These are phyloP conservation scores for Acacia acuminata DNA, from an alignment of 306 rosid genomes.

Conservation along the genomic window DNA sequence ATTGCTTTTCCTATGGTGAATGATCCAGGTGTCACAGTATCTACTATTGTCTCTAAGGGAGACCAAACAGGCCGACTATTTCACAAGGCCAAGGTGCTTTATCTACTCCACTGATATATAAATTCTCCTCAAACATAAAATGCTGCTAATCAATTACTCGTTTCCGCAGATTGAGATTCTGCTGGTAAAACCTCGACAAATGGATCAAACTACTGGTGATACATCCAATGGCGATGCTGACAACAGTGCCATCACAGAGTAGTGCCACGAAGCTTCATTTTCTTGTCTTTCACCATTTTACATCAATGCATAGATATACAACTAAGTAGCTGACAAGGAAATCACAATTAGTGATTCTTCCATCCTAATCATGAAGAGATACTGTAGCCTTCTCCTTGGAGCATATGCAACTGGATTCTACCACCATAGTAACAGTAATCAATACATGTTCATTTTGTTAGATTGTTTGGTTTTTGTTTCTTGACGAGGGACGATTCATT, in stretches of 20 bases:
- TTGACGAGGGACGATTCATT: not conserved
- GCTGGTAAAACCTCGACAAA: constrained; percentile 44
- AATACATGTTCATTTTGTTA: not conserved
- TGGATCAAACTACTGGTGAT: constrained; percentile 31
- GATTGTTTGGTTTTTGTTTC: not conserved
- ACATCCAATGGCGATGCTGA: constrained; percentile 27
- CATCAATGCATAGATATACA: not conserved
- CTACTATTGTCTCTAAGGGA: constrained; percentile 43
- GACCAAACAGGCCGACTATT: constrained; percentile 41
- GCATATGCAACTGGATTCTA: not conserved
- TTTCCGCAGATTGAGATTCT: constrained; percentile 54
- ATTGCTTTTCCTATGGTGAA: constrained; percentile 21
- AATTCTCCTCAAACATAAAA: not conserved
- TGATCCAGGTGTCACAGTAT: constrained; percentile 38
- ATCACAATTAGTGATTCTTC: not conserved
- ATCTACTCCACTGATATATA: not conserved
- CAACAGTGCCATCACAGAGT: constrained; percentile 5
- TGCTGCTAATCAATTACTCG: constrained; percentile 1
- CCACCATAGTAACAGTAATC: not conserved
- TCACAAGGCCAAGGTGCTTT: constrained; percentile 66
- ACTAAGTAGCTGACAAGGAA: not conserved
- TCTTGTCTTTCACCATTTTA: not conserved
- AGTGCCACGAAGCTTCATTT: not conserved
- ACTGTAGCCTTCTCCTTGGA: not conserved
- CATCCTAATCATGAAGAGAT: not conserved